Conservation (phyloP, 2,329 filamentous ascomycete species). For the Cytospora paraplurivora region DNA sequence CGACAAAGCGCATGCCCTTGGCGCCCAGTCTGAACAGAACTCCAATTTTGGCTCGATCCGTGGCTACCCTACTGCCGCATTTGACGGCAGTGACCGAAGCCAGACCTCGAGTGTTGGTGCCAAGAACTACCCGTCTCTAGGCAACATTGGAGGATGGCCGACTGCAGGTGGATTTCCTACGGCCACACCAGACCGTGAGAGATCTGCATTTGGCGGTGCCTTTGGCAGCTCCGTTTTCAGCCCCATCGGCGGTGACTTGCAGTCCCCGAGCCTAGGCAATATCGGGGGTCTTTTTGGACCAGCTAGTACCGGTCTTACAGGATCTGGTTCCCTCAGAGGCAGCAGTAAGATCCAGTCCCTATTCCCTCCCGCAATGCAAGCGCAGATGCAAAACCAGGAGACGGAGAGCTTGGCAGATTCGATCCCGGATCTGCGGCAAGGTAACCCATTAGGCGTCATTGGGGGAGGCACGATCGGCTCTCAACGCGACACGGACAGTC, state of each 20-base stretch:
- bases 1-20: slow-evolving; percentile 51
- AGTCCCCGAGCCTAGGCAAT: slow-evolving; percentile 71
- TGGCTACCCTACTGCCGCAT: slow-evolving; percentile 51
- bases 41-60: slow-evolving; percentile 58
- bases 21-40: slow-evolving; percentile 43
- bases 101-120: slow-evolving; percentile 88
- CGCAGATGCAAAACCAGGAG: slow-evolving; percentile 79
- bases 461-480: slow-evolving; percentile 61
- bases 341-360: slow-evolving; percentile 83
- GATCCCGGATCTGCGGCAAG: slow-evolving; percentile 61
- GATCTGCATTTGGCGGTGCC: slow-evolving; percentile 56
- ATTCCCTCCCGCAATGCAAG: slow-evolving; percentile 87
- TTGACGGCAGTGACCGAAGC: slow-evolving; percentile 82
- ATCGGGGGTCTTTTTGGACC: slow-evolving; percentile 71
- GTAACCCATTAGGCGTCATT: slow-evolving; percentile 66
- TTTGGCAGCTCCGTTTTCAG: slow-evolving; percentile 83
- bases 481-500: slow-evolving; percentile 61
- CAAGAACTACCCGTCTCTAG: slow-evolving; percentile 68
- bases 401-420: slow-evolving; percentile 62
- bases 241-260: slow-evolving; percentile 69
- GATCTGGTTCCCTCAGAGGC: slow-evolving; percentile 69
- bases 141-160: slow-evolving; percentile 64
- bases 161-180: slow-evolving; percentile 52
- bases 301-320: slow-evolving; percentile 54
- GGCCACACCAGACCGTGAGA: slow-evolving; percentile 68